A percentile compares a stretch with the other conserved stretches of the same genome.
Evolutionary conservation across 371 early-diverging fungal genomes (phyloP).

Genomic region (Mucor mucedo): DNA sequence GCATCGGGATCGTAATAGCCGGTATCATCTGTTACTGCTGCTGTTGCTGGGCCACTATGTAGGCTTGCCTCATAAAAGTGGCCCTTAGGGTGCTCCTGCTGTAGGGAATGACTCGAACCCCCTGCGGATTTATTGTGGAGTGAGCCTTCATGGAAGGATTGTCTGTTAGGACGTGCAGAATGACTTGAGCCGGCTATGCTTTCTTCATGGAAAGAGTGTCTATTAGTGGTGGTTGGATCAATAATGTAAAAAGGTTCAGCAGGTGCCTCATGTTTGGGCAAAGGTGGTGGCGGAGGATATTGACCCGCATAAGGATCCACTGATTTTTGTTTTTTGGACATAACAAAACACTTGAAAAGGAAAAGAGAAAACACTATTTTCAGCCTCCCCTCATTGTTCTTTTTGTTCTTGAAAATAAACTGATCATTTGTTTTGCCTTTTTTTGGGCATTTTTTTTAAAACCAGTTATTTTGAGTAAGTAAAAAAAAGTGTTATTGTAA

Average conservation of each 20-base stretch:
- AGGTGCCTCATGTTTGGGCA: slow-evolving; percentile 11
- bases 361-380: neutral
- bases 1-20: slow-evolving; percentile 31
- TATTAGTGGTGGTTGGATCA: slow-evolving; percentile 12
- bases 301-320: slow-evolving; percentile 45
- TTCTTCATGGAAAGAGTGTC: slow-evolving; percentile 12
- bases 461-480: neutral
- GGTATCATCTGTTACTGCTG: neutral
- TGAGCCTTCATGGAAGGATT: too few relatives aligned
- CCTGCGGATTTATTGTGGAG: too few relatives aligned
- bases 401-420: neutral
- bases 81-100: neutral
- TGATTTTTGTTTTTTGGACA: neutral
- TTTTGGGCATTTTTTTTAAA: neutral
- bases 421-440: neutral
- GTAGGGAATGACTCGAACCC: slow-evolving; percentile 1
- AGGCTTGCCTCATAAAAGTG: slow-evolving; percentile 10
- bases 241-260: slow-evolving; percentile 22
- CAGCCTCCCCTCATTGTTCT: neutral
- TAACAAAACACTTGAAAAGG: neutral
- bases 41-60: neutral
- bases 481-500: too few relatives aligned
- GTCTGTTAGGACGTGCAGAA: too few relatives aligned
- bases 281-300: slow-evolving; percentile 37
- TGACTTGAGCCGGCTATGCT: slow-evolving; percentile 3